Evolutionary conservation across 192 early-diverging fungal species (phyloP), one percentile per base, ranked within the genome.

Genomic region (Linnemannia hyalina): DNA sequence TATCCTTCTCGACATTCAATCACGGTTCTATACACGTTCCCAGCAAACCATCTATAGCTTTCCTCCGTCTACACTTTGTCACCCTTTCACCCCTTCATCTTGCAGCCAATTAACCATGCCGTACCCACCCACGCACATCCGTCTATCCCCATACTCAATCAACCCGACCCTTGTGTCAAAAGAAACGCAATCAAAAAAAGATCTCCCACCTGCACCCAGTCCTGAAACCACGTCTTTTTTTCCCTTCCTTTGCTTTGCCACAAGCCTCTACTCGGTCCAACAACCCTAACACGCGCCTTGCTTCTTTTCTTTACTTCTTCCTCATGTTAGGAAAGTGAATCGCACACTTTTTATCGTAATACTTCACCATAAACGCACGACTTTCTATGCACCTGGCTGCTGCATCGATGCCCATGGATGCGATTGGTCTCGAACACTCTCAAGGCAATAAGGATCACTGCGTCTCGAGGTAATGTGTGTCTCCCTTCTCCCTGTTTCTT

Each of bases 21-120:
- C 18, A 52, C 20, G 20, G 5, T 52, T 22, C 16, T 52, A 22
- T 52, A 16, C 49, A 20, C 49, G 49, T 52, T 52, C 49, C 16
- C 16, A 22, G 18, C 2, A 52, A 52, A 46, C 22, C 5, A 52
- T 52, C 26, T 65, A 65, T 29, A 29, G 5, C 15, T 15, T 38
- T 52, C 49, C 49, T 52, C 49, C n/a, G 18, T 74, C 73, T 74
- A 32, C 73, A 74, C 26, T 47, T n/a, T 9, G 54, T 52, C 47
- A 20, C 40, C 70, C 70, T 32, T 35, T 41, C 22, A 42, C 70
- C 40, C 70, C 22, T n/a, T 42, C 38, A 38, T n/a, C 40, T n/a
- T 71, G 38, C 70, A 71, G 36, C 41, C 41, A 71, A 38, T 65
- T 29, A 32, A 65, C 60, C 60, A 65, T 65, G 60, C 60, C 32